Conservation (phyloP, 495 filamentous ascomycete genomes). For the Coniosporium apollinis region DNA sequence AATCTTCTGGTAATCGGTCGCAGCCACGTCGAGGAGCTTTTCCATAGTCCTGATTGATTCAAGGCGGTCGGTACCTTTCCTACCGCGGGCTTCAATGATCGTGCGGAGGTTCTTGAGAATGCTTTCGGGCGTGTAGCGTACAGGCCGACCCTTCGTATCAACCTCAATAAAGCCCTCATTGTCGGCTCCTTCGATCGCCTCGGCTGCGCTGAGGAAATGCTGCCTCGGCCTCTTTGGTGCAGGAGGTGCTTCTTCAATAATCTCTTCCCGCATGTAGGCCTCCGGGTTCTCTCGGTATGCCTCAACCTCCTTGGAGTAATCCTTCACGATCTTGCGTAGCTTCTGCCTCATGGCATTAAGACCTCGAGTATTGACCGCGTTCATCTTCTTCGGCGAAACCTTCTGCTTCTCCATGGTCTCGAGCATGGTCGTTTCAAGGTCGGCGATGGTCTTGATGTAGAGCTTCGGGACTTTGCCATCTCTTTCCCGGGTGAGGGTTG, state of each 20-base stretch:
- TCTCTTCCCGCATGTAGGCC: conserved; percentile 71
- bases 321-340: conserved; percentile 97
- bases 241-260: conserved; percentile 44
- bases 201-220: conserved; percentile 18
- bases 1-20: conserved; percentile 84
- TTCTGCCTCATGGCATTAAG: conserved; percentile 93
- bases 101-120: conserved; percentile 90
- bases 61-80: conserved; percentile 91
- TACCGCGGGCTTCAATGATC: conserved; percentile 88
- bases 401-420: conserved; percentile 91
- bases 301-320: conserved; percentile 74
- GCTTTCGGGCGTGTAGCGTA: conserved; percentile 88
- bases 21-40: conserved; percentile 76
- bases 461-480: conserved; percentile 62
- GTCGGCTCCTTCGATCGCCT: conserved; percentile 30
- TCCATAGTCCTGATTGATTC: conserved; percentile 98
- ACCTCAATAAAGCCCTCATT: conserved; percentile 79
- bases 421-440: conserved; percentile 90
- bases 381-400: conserved; percentile 95
- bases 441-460: conserved; percentile 83
- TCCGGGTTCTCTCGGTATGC: conserved; percentile 72
- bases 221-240: conserved; percentile 32
- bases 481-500: conserved; percentile 50
- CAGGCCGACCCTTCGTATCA: conserved; percentile 66
- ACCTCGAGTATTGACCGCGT: conserved; percentile 81